Evolutionary conservation across 2,329 filamentous ascomycete species (phyloP), one percentile per base, ranked within the genome.

Genomic region (Cryphonectria naterciae): DNA sequence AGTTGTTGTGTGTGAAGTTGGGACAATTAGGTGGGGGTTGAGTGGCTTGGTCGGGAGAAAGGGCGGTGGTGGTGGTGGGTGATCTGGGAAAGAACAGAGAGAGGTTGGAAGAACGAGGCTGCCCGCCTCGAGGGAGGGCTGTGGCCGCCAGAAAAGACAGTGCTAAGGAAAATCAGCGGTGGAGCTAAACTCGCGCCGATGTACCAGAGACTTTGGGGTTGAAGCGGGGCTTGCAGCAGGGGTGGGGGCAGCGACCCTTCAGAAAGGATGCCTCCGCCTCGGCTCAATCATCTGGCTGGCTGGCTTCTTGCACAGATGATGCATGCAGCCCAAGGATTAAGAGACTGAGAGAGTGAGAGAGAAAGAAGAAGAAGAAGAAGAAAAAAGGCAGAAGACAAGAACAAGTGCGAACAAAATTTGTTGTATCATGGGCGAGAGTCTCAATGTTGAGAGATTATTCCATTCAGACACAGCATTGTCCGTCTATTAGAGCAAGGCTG

Each of bases 91-190:
- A 62, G 19, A 43, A 43, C 25, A 39, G 41, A 28, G 39, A 43
- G 61, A 64, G 61, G 61, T 39, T 43, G 61, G 61, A 39, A 64
- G 61, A 64, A 64, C 61, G 19, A 64, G 61, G 61, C 61, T 64
- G 61, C 39, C 61, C 61, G 61, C 61, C 61, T 64, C 37, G 61
- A 43, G 61, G 61, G 37, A 64, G 61, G 61, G 61, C 61, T 64
- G 61, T 64, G 61, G 61, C 61, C 22, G 61, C 37, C 41, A 64
- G 61, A 64, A 64, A 64, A 64, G 61, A 64, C 61, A 39, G 61
- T 28, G 39, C 61, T 64, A 39, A n/a, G 37, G 61, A 43, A 43
- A 43, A 64, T 32, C 61, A 28, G 61, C 37, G 25, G 37, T 43
- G 41, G 61, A 64, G 61, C 61, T 64, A 17, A 19, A 11, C 41